These are phyloP conservation scores for Biancaea sappan DNA, from an alignment of 306 rosid genomes.

Conservation along the genomic window DNA sequence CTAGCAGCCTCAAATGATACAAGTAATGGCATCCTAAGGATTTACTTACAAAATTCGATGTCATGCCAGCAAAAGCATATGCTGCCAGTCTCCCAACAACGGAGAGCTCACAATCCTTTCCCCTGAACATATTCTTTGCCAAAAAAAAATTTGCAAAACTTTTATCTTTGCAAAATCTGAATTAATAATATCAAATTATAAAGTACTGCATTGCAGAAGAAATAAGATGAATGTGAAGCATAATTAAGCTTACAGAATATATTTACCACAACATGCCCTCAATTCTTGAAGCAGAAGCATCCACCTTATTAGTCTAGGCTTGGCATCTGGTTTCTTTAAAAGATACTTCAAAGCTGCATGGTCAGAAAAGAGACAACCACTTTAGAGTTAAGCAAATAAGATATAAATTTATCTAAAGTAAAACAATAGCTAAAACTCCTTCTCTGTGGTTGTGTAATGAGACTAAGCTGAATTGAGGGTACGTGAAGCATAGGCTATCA, in stretches of 20 bases:
- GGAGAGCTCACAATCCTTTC: constrained; percentile 78
- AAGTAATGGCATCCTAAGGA: constrained; percentile 12
- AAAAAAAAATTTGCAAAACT: neutral
- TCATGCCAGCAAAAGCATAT: constrained; percentile 99
- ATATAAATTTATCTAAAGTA: too few relatives aligned
- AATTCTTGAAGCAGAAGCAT: too few relatives aligned
- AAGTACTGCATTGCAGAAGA: constrained; percentile 6
- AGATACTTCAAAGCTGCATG: too few relatives aligned
- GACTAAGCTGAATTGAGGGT: too few relatives aligned
- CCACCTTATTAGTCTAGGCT: too few relatives aligned
- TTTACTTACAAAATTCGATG: constrained; percentile 84
- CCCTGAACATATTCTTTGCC: constrained; percentile 79
- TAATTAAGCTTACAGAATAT: constrained; percentile 13
- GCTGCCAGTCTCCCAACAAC: constrained; percentile 90
- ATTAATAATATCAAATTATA: neutral
- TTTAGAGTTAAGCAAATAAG: too few relatives aligned
- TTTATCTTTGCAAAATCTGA: constrained; percentile 9
- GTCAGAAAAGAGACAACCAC: too few relatives aligned
- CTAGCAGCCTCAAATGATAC: constrained; percentile 13
- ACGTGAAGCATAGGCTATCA: too few relatives aligned
- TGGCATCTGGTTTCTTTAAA: too few relatives aligned
- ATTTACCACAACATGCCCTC: constrained; percentile 12
- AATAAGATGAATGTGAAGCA: neutral
- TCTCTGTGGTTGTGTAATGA: too few relatives aligned
- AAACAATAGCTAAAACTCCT: too few relatives aligned